Evolutionary conservation across 495 filamentous ascomycete genomes (phyloP).

Genomic region (Tuber melanosporum): DNA sequence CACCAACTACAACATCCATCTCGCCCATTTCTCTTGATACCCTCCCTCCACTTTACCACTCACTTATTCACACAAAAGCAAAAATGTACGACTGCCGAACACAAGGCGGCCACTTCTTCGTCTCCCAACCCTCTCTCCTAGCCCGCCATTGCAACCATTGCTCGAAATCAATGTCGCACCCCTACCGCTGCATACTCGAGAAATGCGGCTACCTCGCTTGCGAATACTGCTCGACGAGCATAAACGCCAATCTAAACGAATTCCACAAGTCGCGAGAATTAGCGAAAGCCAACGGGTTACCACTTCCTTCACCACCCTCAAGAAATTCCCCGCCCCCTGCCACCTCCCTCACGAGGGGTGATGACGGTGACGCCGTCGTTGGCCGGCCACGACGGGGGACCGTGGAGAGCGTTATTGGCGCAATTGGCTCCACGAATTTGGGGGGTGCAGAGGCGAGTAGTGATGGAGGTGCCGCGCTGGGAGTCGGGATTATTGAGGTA

Average conservation of each 20-base stretch:
- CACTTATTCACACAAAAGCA: neutral
- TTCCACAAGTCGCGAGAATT: neutral
- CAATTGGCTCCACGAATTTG: neutral
- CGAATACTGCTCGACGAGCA: slow-evolving; percentile 15
- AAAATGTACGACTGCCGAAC: slow-evolving; percentile 26
- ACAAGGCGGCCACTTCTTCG: slow-evolving; percentile 36
- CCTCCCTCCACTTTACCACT: neutral
- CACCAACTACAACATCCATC: neutral
- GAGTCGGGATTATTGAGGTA: neutral
- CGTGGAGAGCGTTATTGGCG: neutral
- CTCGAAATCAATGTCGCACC: slow-evolving; percentile 11
- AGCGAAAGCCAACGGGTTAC: neutral
- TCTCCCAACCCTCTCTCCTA: slow-evolving; percentile 16
- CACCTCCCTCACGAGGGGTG: neutral
- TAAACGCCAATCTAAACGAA: neutral
- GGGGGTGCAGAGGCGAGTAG: neutral
- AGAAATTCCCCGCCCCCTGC: neutral
- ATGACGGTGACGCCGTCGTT: neutral
- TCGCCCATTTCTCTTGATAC: neutral
- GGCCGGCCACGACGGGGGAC: neutral
- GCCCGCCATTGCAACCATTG: slow-evolving; percentile 31
- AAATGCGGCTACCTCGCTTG: slow-evolving; percentile 32
- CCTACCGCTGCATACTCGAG: slow-evolving; percentile 37
- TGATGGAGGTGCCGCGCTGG: neutral
- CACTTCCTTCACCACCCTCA: neutral